Evolutionary conservation across 2,329 filamentous ascomycete species (phyloP), one percentile per base, ranked within the genome.

Genomic region (Penicillium sp.): DNA sequence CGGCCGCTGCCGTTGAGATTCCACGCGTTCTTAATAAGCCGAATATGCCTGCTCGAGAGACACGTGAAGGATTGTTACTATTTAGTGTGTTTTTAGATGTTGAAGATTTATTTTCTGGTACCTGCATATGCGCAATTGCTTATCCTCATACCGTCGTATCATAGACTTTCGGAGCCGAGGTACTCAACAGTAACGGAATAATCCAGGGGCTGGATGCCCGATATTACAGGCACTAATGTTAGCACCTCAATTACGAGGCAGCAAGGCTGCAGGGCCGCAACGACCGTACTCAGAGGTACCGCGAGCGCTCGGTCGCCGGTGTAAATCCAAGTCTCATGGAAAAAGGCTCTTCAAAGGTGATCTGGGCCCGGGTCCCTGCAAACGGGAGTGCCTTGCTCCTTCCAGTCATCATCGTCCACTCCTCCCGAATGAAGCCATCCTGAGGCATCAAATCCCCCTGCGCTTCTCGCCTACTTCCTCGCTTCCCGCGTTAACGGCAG

Each of bases 401-500:
- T 27, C 6, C 9, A 8, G 25, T 9, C 7, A 33, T 41, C 30
- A 13, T 53, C 53, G 10, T 53, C 53, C 24, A 18, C 33, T 45
- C 10, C 11, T 40, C 35, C 18, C 16, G 40, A 28, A 20, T 44
- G 28, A 36, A 42, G 22, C 16, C 33, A 38, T 10, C 35, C 35
- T 38, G 18, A 38, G 35, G 35, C 16, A 38, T 4, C 33, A 20
- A 36, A 20, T 16, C 10, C n/a, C 38, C 18, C 16, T 48, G 60
- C 60, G 54, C 49, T 57, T 60, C 56, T 66, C 57, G 64, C 51
- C 63, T 67, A 60, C 53, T 47, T 52, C 10, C 27, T 28, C 66
- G 67, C 67, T 68, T 70, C 62, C 60, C 58, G 68, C 67, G 68
- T 60, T 59, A 69, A 67, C 60, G 60, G 50, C 61, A 65, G 64